Evolutionary conservation across 306 rosid genomes (phyloP), one percentile per base, ranked within the genome.

Genomic region (Quercus engelmannii): DNA sequence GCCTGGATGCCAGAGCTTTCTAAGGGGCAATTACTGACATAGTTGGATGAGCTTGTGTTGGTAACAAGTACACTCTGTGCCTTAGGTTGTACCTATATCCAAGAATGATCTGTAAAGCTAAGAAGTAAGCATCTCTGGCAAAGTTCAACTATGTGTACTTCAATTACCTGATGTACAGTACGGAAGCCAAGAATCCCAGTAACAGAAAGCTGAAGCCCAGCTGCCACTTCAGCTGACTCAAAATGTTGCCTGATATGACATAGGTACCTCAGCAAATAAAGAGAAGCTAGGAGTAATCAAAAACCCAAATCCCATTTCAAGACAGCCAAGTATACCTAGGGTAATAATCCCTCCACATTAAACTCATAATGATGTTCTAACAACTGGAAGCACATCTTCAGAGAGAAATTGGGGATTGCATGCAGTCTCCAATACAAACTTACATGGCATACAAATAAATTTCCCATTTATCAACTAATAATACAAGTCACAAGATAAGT

Each of bases 141-240:
- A 79, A 74, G 26, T 71, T 17, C 35, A 21, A 28, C 46, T 59
- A 28, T 17, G 6, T 33, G 61, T 76, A 56, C 58, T 55, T 78
- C 68, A 63, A 30, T 67, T 86, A 94, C 99, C 97, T 92, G 99
- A 91, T 91, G 87, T 72, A 86, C 61, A 56, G 99, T 89, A 74
- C 99, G 97, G 79, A 92, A 92, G 81, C 99, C 99, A 71, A 94
- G 99, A 79, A 78, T 85, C 56, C 99, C 99, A 4, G 99, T 94
- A 79, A 94, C 85, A 78, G 97, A 95, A 73, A 95, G 95, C 86
- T 92, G 86, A 85, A 95, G 89, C 78, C 96, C 98, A 77, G 92
- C 85, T 73, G 93, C 92, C 79, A 70, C 81, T 88, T 90, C 97
- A 79, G 98, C 96, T 71, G 90, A 90, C 82, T 95, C 92, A 84